These are phyloP conservation scores for Phyllosticta citriasiana DNA, from an alignment of 2,329 filamentous ascomycete species.

Conservation along the genomic window DNA sequence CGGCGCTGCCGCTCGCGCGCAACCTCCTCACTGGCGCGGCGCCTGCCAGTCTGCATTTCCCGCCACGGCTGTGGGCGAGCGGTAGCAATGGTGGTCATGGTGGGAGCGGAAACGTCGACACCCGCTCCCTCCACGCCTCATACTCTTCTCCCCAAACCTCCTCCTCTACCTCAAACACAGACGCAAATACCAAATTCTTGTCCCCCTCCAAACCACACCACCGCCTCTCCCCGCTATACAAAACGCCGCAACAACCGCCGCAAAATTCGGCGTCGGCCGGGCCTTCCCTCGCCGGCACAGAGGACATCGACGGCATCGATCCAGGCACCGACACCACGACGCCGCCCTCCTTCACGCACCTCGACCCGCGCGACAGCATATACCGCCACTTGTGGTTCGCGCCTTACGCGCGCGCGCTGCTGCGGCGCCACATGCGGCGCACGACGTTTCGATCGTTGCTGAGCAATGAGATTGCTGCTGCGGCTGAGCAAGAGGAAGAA, in stretches of 20 bases:
- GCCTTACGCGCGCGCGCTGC: slow-evolving; percentile 37
- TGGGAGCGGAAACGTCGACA: slow-evolving; percentile 6
- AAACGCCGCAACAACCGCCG: background rate
- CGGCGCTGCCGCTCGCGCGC: slow-evolving; percentile 34
- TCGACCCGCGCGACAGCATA: slow-evolving; percentile 22
- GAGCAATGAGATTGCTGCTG: background rate
- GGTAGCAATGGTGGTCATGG: background rate
- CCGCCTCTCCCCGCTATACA: background rate
- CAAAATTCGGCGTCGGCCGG: background rate
- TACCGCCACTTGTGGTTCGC: slow-evolving; percentile 43
- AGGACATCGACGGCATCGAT: background rate
- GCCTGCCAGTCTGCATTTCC: slow-evolving; percentile 34
- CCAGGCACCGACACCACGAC: background rate
- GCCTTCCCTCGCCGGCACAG: background rate
- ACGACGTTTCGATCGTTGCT: slow-evolving; percentile 16
- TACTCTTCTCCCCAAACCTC: background rate
- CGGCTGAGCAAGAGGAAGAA: no score
- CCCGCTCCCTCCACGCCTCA: background rate
- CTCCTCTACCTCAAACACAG: background rate
- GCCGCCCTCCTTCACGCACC: slow-evolving; percentile 14
- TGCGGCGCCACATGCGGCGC: slow-evolving; percentile 36
- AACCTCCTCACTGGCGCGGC: slow-evolving; percentile 40
- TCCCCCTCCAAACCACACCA: background rate
- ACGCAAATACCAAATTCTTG: background rate
- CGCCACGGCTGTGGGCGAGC: background rate